phyloP scores from a whole-genome alignment of 2,329 filamentous ascomycete genomes.

The Monilinia fructigena region DNA sequence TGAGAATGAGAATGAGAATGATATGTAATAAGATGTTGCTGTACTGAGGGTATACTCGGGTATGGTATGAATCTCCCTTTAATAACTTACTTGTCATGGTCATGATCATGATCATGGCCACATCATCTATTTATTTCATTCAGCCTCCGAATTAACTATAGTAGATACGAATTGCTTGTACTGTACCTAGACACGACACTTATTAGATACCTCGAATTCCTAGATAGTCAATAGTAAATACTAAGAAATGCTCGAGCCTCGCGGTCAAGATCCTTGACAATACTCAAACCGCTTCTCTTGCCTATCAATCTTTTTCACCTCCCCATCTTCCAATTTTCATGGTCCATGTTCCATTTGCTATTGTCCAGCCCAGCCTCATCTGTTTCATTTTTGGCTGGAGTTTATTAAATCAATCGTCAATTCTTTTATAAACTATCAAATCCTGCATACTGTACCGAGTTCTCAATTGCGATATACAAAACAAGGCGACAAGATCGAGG shows the following conservation, averaged over 20 bases:
- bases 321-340: no score
- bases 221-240: no score
- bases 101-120: background rate
- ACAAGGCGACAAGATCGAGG: conserved; percentile 1
- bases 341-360: background rate
- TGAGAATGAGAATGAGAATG: background rate
- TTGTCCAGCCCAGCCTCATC: conserved; percentile 23
- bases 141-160: background rate
- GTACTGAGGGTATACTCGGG: no score
- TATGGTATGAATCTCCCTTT: no score
- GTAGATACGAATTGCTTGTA: background rate
- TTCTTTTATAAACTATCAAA: background rate
- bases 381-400: conserved; percentile 22
- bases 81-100: no score
- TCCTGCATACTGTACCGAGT: background rate
- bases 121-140: background rate
- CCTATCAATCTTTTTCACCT: conserved; percentile 1
- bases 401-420: background rate
- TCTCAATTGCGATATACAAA: background rate
- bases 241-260: background rate
- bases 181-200: no score
- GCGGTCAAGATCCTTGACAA: conserved; percentile 12
- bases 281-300: conserved; percentile 22
- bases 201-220: no score
- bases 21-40: background rate